A percentile compares a stretch with the other conserved stretches of the same genome.
Evolutionary conservation across 1,284 basidiomycete genomes (phyloP).

Genomic region (Chiua sp.): DNA sequence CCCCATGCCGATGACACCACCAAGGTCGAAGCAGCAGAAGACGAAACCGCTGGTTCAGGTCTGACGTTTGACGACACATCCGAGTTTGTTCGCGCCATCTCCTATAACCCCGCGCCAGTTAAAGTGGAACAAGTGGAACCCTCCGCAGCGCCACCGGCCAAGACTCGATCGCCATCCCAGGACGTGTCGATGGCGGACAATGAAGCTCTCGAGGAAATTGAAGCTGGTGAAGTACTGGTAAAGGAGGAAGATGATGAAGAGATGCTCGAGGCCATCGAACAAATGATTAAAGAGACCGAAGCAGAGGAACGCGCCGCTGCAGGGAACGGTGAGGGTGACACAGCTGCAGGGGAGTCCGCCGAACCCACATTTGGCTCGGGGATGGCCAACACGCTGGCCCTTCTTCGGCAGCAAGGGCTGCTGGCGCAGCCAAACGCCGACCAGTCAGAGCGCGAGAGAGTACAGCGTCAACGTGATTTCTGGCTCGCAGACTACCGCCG

Average conservation of each 20-base stretch:
- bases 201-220: slow-evolving; percentile 72
- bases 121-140: slow-evolving; percentile 59
- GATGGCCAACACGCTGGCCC: slow-evolving; percentile 86
- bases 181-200: slow-evolving; percentile 67
- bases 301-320: slow-evolving; percentile 52
- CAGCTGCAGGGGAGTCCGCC: slow-evolving; percentile 62
- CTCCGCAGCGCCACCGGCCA: slow-evolving; percentile 37
- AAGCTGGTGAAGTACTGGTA: slow-evolving; percentile 77
- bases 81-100: slow-evolving; percentile 94
- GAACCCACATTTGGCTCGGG: slow-evolving; percentile 82
- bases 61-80: slow-evolving; percentile 97
- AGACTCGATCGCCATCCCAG: slow-evolving; percentile 48
- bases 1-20: slow-evolving; percentile 50
- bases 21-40: slow-evolving; percentile 68
- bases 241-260: slow-evolving; percentile 81
- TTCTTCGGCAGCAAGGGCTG: slow-evolving; percentile 93
- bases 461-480: slow-evolving; percentile 85
- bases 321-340: slow-evolving; percentile 36
- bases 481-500: slow-evolving; percentile 91
- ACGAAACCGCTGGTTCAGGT: slow-evolving; percentile 57
- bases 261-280: slow-evolving; percentile 76
- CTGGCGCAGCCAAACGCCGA: slow-evolving; percentile 71
- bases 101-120: slow-evolving; percentile 58
- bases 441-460: slow-evolving; percentile 78
- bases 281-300: slow-evolving; percentile 64